Percentiles rank a stretch among this genome's conserved stretches.
phyloP scores from a whole-genome alignment of 805 yeast genomes.

The Starmerella vaccinii region DNA sequence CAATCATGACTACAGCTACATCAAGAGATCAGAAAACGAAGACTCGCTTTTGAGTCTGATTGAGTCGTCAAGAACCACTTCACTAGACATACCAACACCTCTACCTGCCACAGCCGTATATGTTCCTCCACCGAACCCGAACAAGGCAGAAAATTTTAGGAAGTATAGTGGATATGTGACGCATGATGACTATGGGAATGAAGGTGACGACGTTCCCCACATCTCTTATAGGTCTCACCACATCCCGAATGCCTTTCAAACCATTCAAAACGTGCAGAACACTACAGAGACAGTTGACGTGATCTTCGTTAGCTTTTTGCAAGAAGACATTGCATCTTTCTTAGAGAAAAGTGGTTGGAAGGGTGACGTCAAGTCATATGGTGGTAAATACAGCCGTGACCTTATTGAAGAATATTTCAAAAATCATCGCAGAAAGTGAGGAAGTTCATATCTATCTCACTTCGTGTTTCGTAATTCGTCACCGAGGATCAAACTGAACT shows the following conservation, averaged over 20 bases:
- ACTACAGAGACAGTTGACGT: constrained; percentile 32
- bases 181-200: constrained; percentile 66
- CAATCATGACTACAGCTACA: constrained; percentile 34
- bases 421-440: background rate
- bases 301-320: constrained; percentile 65
- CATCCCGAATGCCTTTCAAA: constrained; percentile 69
- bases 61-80: background rate
- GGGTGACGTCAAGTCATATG: constrained; percentile 4
- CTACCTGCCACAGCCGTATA: background rate
- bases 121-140: background rate
- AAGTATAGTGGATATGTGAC: constrained; percentile 58
- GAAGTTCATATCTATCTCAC: too few relatives aligned
- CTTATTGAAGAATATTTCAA: constrained; percentile 12
- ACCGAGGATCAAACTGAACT: too few relatives aligned
- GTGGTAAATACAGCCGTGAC: constrained; percentile 14
- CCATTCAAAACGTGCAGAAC: constrained; percentile 30
- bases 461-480: too few relatives aligned
- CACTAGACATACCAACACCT: background rate
- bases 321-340: constrained; percentile 39
- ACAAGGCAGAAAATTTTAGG: background rate
- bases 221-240: constrained; percentile 44
- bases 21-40: background rate
- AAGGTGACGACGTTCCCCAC: constrained; percentile 75
- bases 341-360: constrained; percentile 26
- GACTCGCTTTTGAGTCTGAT: background rate